Conservation (phyloP, 305 asterid species). For the Fraxinus ornus region DNA sequence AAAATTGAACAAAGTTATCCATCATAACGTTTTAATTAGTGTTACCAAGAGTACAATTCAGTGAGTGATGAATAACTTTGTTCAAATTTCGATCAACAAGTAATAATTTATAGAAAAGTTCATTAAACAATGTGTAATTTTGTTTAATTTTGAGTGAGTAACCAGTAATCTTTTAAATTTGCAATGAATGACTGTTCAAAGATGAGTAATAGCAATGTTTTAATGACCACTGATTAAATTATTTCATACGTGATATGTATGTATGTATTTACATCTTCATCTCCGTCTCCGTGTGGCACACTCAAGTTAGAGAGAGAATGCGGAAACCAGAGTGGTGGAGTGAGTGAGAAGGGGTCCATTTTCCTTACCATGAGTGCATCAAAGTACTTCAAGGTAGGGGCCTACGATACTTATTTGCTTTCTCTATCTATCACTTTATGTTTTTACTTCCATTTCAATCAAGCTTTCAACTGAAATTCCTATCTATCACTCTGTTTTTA, state of each 20-base stretch:
- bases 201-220: background rate
- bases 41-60: background rate
- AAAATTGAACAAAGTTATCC: no score
- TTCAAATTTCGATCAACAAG: no score
- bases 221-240: no score
- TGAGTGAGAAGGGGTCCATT: conserved; percentile 32
- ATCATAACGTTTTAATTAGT: no score
- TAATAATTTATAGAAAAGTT: no score
- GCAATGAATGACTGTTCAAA: no score
- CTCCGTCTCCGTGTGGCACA: conserved; percentile 9
- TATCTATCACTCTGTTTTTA: conserved; percentile 18
- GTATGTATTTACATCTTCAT: background rate
- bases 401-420: conserved; percentile 21
- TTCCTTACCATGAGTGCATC: conserved; percentile 32
- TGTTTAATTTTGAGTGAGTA: no score
- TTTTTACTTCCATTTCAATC: conserved; percentile 57
- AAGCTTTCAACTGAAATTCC: conserved; percentile 35
- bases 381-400: conserved; percentile 46
- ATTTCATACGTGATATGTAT: background rate
- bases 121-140: no score
- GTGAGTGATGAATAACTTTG: background rate
- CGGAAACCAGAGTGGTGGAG: background rate
- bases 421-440: background rate
- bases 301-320: conserved; percentile 4
- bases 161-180: no score